Conservation (phyloP, 2,329 filamentous ascomycete genomes). For the Fusarium pseudonygamai region DNA sequence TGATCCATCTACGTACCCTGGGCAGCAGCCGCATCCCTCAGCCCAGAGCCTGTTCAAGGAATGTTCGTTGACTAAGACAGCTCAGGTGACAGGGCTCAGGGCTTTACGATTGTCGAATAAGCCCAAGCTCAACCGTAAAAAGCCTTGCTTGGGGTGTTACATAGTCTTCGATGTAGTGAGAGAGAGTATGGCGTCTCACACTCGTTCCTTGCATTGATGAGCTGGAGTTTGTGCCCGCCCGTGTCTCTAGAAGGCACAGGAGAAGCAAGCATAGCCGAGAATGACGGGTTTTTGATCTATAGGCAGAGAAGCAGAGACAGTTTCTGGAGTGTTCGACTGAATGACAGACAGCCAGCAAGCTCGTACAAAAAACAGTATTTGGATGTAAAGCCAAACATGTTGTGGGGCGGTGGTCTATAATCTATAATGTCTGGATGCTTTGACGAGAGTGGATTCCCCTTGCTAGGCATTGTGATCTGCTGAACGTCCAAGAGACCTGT, state of each 20-base stretch:
- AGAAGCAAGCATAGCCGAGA: conserved; percentile 42
- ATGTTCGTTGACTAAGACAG: conserved; percentile 18
- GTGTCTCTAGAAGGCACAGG: conserved; percentile 24
- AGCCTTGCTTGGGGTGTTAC: conserved; percentile 17
- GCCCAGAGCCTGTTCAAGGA: conserved; percentile 13
- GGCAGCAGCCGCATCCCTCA: conserved; percentile 14
- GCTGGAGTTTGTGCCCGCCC: conserved; percentile 15
- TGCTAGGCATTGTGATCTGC: conserved; percentile 20
- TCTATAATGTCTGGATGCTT: conserved; percentile 30
- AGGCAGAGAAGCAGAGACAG: conserved; percentile 18
- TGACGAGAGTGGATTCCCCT: conserved; percentile 32
- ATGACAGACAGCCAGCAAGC: conserved; percentile 9
- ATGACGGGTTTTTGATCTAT: conserved; percentile 25
- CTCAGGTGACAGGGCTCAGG: conserved; percentile 4
- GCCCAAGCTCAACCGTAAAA: conserved; percentile 11
- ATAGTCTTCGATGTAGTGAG: conserved; percentile 30
- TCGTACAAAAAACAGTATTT: conserved; percentile 34
- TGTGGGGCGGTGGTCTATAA: conserved; percentile 20
- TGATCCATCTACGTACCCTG: conserved; percentile 15
- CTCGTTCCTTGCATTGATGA: conserved; percentile 31
- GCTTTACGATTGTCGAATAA: conserved; percentile 5
- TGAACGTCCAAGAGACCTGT: conserved; percentile 30
- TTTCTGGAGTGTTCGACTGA: conserved; percentile 14
- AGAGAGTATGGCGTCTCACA: conserved; percentile 35
- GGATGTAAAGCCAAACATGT: conserved; percentile 22